Evolutionary conservation across 306 rosid species (phyloP).

Genomic region (Lathyrus aphaca): DNA sequence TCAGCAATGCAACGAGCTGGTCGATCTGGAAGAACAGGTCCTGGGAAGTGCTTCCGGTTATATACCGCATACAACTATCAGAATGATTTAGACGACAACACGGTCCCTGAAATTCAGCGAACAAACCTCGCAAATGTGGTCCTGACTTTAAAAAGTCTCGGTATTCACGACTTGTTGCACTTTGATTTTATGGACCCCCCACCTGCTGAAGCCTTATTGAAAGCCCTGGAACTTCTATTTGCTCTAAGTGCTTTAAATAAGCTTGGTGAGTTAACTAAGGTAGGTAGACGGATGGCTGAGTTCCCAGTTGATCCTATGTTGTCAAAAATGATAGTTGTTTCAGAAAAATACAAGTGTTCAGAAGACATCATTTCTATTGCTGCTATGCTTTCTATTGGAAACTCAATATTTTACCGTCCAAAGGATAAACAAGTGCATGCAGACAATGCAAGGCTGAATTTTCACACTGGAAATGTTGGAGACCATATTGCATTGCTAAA

Average conservation of each 20-base stretch:
- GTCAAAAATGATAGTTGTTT: constrained; percentile 92
- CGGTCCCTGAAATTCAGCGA: constrained; percentile 90
- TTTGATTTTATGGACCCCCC: constrained; percentile 99
- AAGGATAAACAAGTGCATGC: constrained; percentile 99
- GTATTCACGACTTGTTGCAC: constrained; percentile 76
- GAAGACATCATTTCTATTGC: constrained; percentile 86
- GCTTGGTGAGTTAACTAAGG: constrained; percentile 87
- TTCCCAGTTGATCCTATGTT: constrained; percentile 96
- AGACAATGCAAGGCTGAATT: constrained; percentile 89
- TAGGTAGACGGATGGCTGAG: constrained; percentile 94
- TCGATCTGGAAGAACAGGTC: constrained; percentile 95
- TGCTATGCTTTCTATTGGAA: constrained; percentile 91
- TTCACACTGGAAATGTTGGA: constrained; percentile 91
- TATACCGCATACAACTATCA: constrained; percentile 77
- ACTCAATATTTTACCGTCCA: constrained; percentile 95
- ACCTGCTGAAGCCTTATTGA: constrained; percentile 88
- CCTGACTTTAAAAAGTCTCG: constrained; percentile 84
- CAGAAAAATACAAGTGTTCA: constrained; percentile 85
- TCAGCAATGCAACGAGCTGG: constrained; percentile 97
- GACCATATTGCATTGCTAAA: constrained; percentile 87
- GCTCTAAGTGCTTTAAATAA: constrained; percentile 86
- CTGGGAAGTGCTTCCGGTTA: constrained; percentile 91
- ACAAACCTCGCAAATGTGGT: constrained; percentile 95
- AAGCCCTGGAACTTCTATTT: constrained; percentile 87
- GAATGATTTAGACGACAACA: constrained; percentile 83